Evolutionary conservation across 164 flowering plant genomes (phyloP), one percentile per base, ranked within the genome.

Genomic region (grape (Vitis vinifera)): DNA sequence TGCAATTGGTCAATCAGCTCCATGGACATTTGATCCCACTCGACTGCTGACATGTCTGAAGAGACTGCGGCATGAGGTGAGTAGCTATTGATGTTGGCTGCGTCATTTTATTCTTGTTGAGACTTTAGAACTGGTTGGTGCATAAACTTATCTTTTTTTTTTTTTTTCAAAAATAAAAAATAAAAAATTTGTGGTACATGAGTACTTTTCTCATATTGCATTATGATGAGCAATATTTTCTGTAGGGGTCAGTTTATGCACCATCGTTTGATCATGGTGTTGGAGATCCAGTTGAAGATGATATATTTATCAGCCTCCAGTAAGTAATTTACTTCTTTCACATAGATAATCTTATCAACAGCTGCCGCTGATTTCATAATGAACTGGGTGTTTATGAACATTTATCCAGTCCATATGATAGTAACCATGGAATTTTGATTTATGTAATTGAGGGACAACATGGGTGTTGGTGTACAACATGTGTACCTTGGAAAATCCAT

Each of bases 221-320:
- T 63, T 66, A 51, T 75, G 15, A 78, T 66, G 59, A 27, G 17
- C 3, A 49, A 67, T 57, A 19, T 48, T 19, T 65, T 57, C 16
- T 60, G 27, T 82, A 93, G 98, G 99, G 97, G 69, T 88, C 89
- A 59, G 97, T 88, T 60, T 90, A 84, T 84, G 92, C 66, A 23
- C 98, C 99, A 14, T 91, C 99, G 53, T 95, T 95, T 80, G 91
- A 90, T 71, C 99, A 93, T 80, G 93, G 94, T 67, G 86, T 93
- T 66, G 99, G 98, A 53, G 98, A 95, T 80, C 99, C 99, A 53
- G 83, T 88, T 16, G 91, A 95, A 87, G 94, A 91, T 84, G 94
- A 88, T 67, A 87, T 95, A 66, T 88, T 89, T 77, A 90, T 95
- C 74, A 78, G 80, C 82, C 81, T 79, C 69, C 85, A 88, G 99